Evolutionary conservation across 2,329 filamentous ascomycete species (phyloP).

Genomic region (Hypoxylon sp.): DNA sequence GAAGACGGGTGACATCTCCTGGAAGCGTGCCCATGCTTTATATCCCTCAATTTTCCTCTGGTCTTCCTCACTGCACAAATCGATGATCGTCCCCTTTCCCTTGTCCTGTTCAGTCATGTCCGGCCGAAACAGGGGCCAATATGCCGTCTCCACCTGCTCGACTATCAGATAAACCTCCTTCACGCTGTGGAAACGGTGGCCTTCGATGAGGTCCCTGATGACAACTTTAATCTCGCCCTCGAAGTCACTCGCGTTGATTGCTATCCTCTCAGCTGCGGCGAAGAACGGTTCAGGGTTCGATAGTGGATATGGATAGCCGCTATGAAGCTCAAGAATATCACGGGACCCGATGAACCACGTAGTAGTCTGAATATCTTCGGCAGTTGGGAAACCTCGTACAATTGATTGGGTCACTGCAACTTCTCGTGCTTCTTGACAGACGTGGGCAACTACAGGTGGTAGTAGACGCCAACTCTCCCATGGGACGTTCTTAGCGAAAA

Average conservation of each 20-base stretch:
- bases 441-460: constrained; percentile 47
- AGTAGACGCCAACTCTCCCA: constrained; percentile 52
- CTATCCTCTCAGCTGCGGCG: constrained; percentile 46
- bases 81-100: constrained; percentile 52
- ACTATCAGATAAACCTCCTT: constrained; percentile 50
- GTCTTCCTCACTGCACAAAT: constrained; percentile 47
- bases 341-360: constrained; percentile 51
- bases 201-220: constrained; percentile 46
- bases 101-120: constrained; percentile 50
- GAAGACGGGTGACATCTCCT: constrained; percentile 52
- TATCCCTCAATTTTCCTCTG: constrained; percentile 47
- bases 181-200: constrained; percentile 46
- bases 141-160: constrained; percentile 51
- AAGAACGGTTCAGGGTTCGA: constrained; percentile 54
- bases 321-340: constrained; percentile 51
- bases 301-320: constrained; percentile 52
- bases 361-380: constrained; percentile 47
- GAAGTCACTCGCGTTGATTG: constrained; percentile 49
- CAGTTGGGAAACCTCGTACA: constrained; percentile 51
- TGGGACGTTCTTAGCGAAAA: constrained; percentile 50
- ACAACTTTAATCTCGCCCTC: constrained; percentile 46
- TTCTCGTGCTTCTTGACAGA: constrained; percentile 49
- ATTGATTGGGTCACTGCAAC: constrained; percentile 45
- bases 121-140: constrained; percentile 51
- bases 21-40: constrained; percentile 49